Percentiles rank a stretch among this genome's conserved stretches.
Evolutionary conservation across 345 rosid genomes (phyloP).

Genomic region (Citrus glauca): DNA sequence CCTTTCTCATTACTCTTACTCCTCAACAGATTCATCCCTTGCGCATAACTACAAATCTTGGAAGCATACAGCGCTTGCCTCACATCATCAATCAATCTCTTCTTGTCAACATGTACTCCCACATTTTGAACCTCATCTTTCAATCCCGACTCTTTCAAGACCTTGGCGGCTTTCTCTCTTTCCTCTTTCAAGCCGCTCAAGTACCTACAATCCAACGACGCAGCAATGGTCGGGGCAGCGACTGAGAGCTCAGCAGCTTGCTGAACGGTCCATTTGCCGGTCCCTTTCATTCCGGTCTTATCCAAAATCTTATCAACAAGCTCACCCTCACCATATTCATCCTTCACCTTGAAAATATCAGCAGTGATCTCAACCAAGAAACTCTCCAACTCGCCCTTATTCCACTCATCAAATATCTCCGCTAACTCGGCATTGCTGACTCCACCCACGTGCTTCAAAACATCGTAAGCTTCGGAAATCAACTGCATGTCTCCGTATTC

Average conservation of each 20-base stretch:
- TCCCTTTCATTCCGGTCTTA: conserved; percentile 98
- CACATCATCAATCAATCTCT: conserved; percentile 88
- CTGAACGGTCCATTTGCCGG: conserved; percentile 98
- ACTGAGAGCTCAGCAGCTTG: conserved; percentile 98
- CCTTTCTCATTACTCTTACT: conserved; percentile 78
- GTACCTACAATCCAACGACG: conserved; percentile 85
- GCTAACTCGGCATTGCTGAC: conserved; percentile 64
- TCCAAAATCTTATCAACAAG: conserved; percentile 94
- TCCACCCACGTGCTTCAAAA: conserved; percentile 85
- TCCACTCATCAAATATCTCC: conserved; percentile 73
- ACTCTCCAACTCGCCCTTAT: conserved; percentile 84
- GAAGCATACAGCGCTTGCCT: conserved; percentile 92
- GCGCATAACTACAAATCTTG: conserved; percentile 91
- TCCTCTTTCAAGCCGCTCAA: conserved; percentile 94
- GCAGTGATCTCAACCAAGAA: conserved; percentile 88
- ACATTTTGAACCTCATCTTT: conserved; percentile 57
- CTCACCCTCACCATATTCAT: conserved; percentile 57
- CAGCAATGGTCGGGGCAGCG: conserved; percentile 95
- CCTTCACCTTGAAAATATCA: conserved; percentile 81
- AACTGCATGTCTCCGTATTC: conserved; percentile 99
- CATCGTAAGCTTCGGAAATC: conserved; percentile 93
- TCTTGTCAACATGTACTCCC: conserved; percentile 57
- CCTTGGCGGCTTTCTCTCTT: conserved; percentile 58
- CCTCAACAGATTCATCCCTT: conserved; percentile 93
- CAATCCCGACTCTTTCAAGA: conserved; percentile 77